Evolutionary conservation across 1,284 basidiomycete genomes (phyloP).

Genomic region (Trichosporon asahii): DNA sequence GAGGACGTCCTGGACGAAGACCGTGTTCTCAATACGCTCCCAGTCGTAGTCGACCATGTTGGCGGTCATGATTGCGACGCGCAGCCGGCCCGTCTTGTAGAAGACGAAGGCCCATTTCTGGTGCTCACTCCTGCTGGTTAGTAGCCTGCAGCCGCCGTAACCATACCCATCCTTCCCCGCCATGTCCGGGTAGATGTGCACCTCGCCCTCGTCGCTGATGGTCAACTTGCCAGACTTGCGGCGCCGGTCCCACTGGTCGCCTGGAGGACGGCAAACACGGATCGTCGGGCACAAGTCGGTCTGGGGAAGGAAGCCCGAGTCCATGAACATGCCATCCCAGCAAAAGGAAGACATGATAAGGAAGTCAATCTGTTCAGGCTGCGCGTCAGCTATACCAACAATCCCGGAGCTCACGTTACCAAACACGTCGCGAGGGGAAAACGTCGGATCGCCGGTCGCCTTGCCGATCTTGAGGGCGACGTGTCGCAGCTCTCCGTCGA

Average conservation of each 20-base stretch:
- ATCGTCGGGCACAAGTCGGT: slow-evolving; percentile 37
- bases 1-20: slow-evolving; percentile 51
- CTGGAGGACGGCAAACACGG: slow-evolving; percentile 26
- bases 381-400: background rate
- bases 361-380: slow-evolving; percentile 41
- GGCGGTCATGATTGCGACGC: slow-evolving; percentile 46
- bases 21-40: slow-evolving; percentile 49
- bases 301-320: slow-evolving; percentile 29
- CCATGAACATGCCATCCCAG: slow-evolving; percentile 42
- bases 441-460: slow-evolving; percentile 27
- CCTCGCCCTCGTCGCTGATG: slow-evolving; percentile 33
- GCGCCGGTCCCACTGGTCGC: background rate
- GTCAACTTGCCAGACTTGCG: slow-evolving; percentile 36
- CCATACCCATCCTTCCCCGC: slow-evolving; percentile 30
- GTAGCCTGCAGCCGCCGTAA: background rate
- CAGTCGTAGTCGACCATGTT: slow-evolving; percentile 51
- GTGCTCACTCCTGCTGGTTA: slow-evolving; percentile 28
- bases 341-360: slow-evolving; percentile 40
- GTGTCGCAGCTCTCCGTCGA: slow-evolving; percentile 44
- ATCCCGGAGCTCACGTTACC: slow-evolving; percentile 33
- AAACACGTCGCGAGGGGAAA: slow-evolving; percentile 32
- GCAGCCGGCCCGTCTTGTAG: slow-evolving; percentile 49
- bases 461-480: slow-evolving; percentile 31
- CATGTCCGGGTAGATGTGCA: slow-evolving; percentile 42
- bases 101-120: slow-evolving; percentile 50